phyloP scores from a whole-genome alignment of 2,329 filamentous ascomycete genomes.

The Epichloe aotearoae region DNA sequence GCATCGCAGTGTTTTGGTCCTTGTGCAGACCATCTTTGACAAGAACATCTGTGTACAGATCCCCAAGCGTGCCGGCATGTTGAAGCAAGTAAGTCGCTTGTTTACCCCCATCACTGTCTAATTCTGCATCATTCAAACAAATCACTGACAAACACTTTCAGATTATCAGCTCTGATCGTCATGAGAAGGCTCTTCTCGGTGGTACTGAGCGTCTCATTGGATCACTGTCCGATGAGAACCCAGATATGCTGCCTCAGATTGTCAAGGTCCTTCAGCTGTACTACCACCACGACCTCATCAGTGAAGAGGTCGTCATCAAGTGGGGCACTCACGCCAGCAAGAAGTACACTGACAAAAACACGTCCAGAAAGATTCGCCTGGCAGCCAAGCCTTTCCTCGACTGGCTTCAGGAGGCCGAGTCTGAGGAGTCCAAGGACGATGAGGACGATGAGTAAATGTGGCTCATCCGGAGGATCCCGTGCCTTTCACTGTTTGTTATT shows the following conservation, averaged over 20 bases:
- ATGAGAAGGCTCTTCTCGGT: constrained; percentile 90
- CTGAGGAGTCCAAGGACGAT: constrained; percentile 52
- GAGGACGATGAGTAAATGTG: constrained; percentile 23
- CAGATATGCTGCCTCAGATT: constrained; percentile 61
- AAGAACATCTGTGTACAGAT: constrained; percentile 84
- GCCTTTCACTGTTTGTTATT: not conserved
- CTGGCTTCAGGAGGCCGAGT: constrained; percentile 83
- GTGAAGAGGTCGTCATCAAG: constrained; percentile 74
- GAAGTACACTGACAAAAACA: constrained; percentile 86
- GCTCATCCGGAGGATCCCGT: too few relatives aligned
- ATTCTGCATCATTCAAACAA: not conserved
- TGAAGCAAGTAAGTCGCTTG: constrained; percentile 58
- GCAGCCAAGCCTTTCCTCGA: constrained; percentile 85
- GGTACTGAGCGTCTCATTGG: constrained; percentile 87
- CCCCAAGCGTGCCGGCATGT: constrained; percentile 65
- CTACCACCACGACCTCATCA: constrained; percentile 82
- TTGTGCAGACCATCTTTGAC: constrained; percentile 88
- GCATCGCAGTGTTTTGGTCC: constrained; percentile 82
- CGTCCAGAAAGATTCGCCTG: constrained; percentile 91
- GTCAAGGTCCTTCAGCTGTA: constrained; percentile 79
- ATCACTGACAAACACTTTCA: not conserved
- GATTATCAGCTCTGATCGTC: constrained; percentile 68
- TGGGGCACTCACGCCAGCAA: constrained; percentile 96
- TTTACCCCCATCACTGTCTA: not conserved
- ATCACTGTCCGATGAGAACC: constrained; percentile 56